Percentiles rank a stretch among this genome's conserved stretches.
Conservation (phyloP, 495 filamentous ascomycete species). For the Penicillium tannophilum region DNA sequence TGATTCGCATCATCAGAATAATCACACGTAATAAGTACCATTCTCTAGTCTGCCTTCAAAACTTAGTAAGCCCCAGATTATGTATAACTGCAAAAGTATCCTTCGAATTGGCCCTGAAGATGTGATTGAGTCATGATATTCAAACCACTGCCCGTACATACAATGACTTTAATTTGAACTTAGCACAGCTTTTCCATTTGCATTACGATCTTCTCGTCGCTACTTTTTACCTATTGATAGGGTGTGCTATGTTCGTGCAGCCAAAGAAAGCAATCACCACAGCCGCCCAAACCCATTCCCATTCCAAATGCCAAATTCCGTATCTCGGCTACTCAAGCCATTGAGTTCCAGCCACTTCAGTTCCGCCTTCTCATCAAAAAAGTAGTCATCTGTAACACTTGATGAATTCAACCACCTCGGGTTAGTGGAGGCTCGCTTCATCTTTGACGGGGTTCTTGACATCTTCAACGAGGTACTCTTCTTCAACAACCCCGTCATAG, state of each 20-base stretch:
- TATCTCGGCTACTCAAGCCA: slow-evolving; percentile 8
- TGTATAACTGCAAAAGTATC: too few species aligned
- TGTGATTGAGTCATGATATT: too few species aligned
- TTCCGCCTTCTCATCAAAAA: slow-evolving; percentile 16
- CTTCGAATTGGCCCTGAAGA: too few species aligned
- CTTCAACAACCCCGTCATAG: slow-evolving; percentile 21
- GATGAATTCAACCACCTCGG: slow-evolving; percentile 19
- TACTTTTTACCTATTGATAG: not conserved
- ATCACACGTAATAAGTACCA: too few species aligned
- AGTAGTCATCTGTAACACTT: slow-evolving; percentile 14
- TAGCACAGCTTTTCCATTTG: too few species aligned
- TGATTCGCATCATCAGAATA: too few species aligned
- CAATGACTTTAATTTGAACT: too few species aligned
- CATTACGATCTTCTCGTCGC: not conserved
- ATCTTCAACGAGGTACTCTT: slow-evolving; percentile 15
- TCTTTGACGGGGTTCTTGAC: slow-evolving; percentile 19
- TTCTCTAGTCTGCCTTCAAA: too few species aligned
- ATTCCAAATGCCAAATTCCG: slow-evolving; percentile 17
- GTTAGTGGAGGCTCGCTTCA: slow-evolving; percentile 3
- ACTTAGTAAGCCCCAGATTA: too few species aligned
- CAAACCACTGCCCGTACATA: too few species aligned
- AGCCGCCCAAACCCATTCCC: slow-evolving; percentile 12
- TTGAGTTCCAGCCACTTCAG: slow-evolving; percentile 25
- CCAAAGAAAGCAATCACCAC: not conserved
- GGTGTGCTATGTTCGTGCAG: not conserved